phyloP scores from a whole-genome alignment of 495 filamentous ascomycete species.

The Penicillium cataractarum region DNA sequence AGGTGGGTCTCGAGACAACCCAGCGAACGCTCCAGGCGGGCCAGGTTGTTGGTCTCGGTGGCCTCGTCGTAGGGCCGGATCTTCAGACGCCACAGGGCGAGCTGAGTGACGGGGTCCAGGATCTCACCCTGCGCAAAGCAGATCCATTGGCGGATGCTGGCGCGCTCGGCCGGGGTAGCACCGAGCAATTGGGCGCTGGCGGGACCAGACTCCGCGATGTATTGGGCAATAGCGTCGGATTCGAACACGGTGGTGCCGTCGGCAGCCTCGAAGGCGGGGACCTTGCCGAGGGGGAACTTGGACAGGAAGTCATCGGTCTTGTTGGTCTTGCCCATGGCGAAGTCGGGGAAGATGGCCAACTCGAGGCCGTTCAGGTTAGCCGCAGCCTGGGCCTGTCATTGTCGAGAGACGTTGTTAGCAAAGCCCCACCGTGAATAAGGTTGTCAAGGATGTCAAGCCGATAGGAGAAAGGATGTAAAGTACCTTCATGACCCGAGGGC shows the following conservation, averaged over 20 bases:
- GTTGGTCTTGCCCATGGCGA: conserved; percentile 52
- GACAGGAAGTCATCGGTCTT: conserved; percentile 52
- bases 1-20: conserved; percentile 45
- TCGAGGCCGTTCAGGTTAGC: conserved; percentile 58
- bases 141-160: conserved; percentile 55
- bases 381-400: conserved; percentile 49
- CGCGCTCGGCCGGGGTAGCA: conserved; percentile 46
- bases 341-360: conserved; percentile 42
- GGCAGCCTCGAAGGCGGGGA: conserved; percentile 58
- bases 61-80: conserved; percentile 37
- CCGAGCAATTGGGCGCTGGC: conserved; percentile 55
- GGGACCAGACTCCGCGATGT: conserved; percentile 57
- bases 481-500: conserved; percentile 56
- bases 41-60: conserved; percentile 32
- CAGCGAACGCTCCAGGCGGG: conserved; percentile 38
- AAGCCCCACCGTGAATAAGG: neutral
- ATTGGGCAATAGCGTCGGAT: conserved; percentile 58
- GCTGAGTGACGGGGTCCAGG: conserved; percentile 27
- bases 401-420: conserved; percentile 5
- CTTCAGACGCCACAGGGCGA: conserved; percentile 41
- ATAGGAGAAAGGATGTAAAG: neutral
- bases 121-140: conserved; percentile 53
- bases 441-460: neutral
- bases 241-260: conserved; percentile 56
- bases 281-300: conserved; percentile 66